Conservation (phyloP, 768 basidiomycete genomes). For the Calocybe cyanea region DNA sequence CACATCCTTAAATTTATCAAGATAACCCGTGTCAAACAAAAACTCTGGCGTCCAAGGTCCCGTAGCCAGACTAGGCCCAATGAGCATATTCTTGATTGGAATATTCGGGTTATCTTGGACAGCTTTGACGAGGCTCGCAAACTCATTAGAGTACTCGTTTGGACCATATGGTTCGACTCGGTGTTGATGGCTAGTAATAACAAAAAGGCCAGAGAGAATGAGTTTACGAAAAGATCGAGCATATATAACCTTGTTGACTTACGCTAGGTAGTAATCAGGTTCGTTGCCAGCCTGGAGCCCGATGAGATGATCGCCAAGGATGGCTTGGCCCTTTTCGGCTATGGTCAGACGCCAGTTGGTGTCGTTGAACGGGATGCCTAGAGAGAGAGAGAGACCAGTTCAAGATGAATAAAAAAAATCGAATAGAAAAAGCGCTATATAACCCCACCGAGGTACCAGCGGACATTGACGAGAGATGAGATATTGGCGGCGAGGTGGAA, state of each 20-base stretch:
- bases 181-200: conserved; percentile 18
- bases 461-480: conserved; percentile 51
- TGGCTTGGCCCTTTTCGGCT: conserved; percentile 53
- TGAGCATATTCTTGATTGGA: conserved; percentile 39
- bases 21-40: conserved; percentile 49
- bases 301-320: conserved; percentile 63
- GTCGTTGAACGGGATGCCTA: conserved; percentile 63
- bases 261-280: conserved; percentile 65
- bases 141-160: conserved; percentile 47
- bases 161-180: conserved; percentile 24
- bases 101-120: conserved; percentile 32
- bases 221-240: neutral
- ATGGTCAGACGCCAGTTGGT: conserved; percentile 52
- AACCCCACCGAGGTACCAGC: conserved; percentile 70
- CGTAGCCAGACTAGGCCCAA: conserved; percentile 63
- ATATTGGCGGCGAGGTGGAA: conserved; percentile 64
- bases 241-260: no score
- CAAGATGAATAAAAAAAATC: neutral
- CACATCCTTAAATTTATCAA: conserved; percentile 36
- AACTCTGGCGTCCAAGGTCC: conserved; percentile 45
- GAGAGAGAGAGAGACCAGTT: neutral
- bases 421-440: neutral
- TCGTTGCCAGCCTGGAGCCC: conserved; percentile 75
- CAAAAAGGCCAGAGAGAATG: conserved; percentile 5
- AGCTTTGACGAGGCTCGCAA: conserved; percentile 37